Percentiles rank a stretch among this genome's conserved stretches.
These are phyloP conservation scores for Chaetomidium leptoderma DNA, from an alignment of 495 filamentous ascomycete species.

Conservation along the genomic window DNA sequence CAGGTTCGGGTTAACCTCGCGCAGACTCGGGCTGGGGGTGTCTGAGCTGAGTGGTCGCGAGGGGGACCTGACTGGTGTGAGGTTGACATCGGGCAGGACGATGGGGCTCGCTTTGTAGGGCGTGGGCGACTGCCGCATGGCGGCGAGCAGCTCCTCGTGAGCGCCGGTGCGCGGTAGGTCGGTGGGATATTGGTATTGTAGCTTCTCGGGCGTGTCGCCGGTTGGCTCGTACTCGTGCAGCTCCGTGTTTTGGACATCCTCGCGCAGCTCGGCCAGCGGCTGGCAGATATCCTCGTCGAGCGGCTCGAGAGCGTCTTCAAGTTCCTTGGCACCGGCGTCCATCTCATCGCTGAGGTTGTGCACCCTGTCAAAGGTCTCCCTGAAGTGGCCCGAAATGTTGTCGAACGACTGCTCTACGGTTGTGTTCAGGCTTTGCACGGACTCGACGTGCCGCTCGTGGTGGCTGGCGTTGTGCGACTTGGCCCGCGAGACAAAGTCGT, in stretches of 20 bases:
- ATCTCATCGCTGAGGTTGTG: constrained; percentile 61
- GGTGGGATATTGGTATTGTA: constrained; percentile 68
- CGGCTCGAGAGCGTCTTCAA: constrained; percentile 54
- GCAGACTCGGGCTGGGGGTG: constrained; percentile 34
- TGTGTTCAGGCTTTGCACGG: constrained; percentile 55
- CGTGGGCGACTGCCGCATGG: constrained; percentile 40
- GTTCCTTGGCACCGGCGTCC: constrained; percentile 45
- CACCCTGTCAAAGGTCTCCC: constrained; percentile 56
- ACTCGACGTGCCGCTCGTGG: constrained; percentile 58
- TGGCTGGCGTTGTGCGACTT: constrained; percentile 75
- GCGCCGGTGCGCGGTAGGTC: constrained; percentile 69
- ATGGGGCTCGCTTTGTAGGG: constrained; percentile 24
- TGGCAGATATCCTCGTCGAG: constrained; percentile 58
- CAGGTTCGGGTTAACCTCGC: constrained; percentile 46
- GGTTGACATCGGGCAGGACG: constrained; percentile 37
- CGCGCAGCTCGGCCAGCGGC: constrained; percentile 65
- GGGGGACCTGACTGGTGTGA: constrained; percentile 23
- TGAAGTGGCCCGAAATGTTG: constrained; percentile 62
- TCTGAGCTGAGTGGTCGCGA: constrained; percentile 18
- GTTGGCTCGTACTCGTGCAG: constrained; percentile 78
- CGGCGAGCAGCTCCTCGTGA: constrained; percentile 62
- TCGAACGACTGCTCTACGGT: constrained; percentile 67
- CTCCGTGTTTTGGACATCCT: constrained; percentile 53
- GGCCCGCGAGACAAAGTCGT: constrained; percentile 84
- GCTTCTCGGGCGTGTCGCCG: constrained; percentile 78